Conservation (phyloP, 148 eudicot species). For the Rhododendron simsii region DNA sequence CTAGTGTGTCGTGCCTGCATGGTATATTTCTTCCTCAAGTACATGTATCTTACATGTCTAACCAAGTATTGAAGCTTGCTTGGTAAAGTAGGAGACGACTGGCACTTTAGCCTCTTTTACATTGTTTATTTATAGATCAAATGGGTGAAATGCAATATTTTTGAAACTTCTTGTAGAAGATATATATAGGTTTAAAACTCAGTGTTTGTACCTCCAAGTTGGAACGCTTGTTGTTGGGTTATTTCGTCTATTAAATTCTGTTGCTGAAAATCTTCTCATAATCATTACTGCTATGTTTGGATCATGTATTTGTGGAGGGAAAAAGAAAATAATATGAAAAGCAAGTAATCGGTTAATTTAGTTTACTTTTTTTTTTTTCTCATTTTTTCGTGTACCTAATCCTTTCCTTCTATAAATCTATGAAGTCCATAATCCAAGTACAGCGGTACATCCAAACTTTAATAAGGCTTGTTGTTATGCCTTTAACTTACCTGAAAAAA, state of each 20-base stretch:
- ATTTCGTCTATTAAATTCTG: too few species aligned
- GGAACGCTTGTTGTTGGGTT: background rate
- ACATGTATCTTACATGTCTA: too few species aligned
- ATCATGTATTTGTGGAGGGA: too few species aligned
- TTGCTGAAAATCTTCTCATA: background rate
- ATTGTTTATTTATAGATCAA: too few species aligned
- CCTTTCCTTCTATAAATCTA: background rate
- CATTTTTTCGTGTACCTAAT: background rate
- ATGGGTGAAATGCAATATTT: too few species aligned
- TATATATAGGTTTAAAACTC: background rate
- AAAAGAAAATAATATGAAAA: background rate
- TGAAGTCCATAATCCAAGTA: background rate
- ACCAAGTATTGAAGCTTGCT: too few species aligned
- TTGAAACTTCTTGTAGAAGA: too few species aligned
- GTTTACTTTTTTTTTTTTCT: background rate
- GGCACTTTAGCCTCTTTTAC: too few species aligned
- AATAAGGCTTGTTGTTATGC: background rate
- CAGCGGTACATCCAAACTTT: background rate
- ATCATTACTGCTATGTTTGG: background rate
- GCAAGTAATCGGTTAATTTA: background rate
- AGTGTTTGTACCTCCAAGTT: background rate
- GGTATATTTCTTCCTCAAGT: background rate
- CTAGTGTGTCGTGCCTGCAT: constrained; percentile 58
- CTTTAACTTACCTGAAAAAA: constrained; percentile 43
- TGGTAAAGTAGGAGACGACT: too few species aligned